These are phyloP conservation scores for Saccharomyces hybrid DNA, from an alignment of 1,139 yeast genomes.

Conservation along the genomic window DNA sequence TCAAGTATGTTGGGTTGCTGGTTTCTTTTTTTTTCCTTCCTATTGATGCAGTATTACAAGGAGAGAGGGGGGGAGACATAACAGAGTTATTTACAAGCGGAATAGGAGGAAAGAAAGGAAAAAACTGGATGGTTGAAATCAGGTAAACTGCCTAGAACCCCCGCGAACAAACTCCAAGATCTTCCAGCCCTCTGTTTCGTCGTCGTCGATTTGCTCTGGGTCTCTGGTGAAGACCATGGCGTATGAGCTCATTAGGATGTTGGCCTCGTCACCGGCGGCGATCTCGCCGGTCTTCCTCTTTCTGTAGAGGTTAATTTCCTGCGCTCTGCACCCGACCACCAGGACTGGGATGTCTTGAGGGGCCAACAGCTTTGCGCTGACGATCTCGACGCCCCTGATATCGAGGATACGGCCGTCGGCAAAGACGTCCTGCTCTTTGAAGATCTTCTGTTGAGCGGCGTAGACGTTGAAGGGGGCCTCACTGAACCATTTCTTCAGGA, in stretches of 20 bases:
- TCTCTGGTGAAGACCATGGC: conserved; percentile 93
- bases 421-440: conserved; percentile 83
- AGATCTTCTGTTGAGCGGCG: conserved; percentile 88
- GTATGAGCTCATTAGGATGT: conserved; percentile 84
- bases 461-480: conserved; percentile 97
- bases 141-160: conserved; percentile 84
- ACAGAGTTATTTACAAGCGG: background rate
- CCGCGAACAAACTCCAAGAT: conserved; percentile 93
- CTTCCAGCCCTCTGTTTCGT: conserved; percentile 96
- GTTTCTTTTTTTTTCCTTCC: background rate
- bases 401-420: conserved; percentile 91
- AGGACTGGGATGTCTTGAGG: conserved; percentile 94
- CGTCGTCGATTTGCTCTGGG: conserved; percentile 85
- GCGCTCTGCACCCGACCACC: conserved; percentile 94
- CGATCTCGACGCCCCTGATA: conserved; percentile 90
- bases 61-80: background rate
- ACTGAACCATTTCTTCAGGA: conserved; percentile 83
- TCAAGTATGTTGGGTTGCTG: background rate
- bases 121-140: conserved; percentile 3
- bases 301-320: conserved; percentile 86
- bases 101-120: background rate
- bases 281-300: conserved; percentile 88
- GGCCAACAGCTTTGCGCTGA: conserved; percentile 79
- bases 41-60: background rate
- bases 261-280: conserved; percentile 94